Percentiles rank a stretch among this genome's conserved stretches.
These are phyloP conservation scores for Vaccinium macrocarpon DNA, from an alignment of 148 eudicot genomes.

Conservation along the genomic window DNA sequence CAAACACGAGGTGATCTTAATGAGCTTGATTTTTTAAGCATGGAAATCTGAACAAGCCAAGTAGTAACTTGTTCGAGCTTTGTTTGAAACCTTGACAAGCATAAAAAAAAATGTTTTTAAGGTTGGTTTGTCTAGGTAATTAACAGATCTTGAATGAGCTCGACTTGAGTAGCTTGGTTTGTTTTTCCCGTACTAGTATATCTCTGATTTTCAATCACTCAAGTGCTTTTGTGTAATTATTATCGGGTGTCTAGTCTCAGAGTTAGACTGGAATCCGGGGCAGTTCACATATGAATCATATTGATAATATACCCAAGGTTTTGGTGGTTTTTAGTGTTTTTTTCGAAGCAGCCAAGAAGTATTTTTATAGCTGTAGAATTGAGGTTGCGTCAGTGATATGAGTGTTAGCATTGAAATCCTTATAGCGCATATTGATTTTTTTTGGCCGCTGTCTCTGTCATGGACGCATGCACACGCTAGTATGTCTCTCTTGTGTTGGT, in stretches of 20 bases:
- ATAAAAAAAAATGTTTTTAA: not conserved
- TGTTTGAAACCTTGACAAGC: not conserved
- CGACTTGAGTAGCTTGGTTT: not conserved
- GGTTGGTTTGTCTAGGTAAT: not conserved
- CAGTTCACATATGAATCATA: not conserved
- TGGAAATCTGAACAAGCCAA: not conserved
- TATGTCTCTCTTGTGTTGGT: not conserved
- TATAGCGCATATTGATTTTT: not conserved
- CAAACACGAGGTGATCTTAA: not conserved
- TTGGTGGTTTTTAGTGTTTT: not conserved
- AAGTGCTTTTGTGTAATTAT: not conserved
- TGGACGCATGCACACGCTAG: not conserved
- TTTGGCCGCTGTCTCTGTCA: not conserved
- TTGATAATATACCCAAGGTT: not conserved
- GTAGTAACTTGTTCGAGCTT: not conserved
- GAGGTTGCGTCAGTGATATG: not conserved
- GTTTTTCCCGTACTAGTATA: not conserved
- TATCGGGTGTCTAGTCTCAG: not conserved
- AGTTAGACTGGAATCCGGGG: not conserved
- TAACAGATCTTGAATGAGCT: not conserved
- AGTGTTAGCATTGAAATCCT: not conserved
- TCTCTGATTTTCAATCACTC: not conserved
- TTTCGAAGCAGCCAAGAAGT: not conserved
- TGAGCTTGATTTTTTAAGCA: not conserved
- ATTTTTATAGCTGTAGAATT: not conserved